A percentile compares a stretch with the other conserved stretches of the same genome.
These are phyloP conservation scores for Thielaviopsis euricoi DNA, from an alignment of 2,329 filamentous ascomycete species.

Conservation along the genomic window DNA sequence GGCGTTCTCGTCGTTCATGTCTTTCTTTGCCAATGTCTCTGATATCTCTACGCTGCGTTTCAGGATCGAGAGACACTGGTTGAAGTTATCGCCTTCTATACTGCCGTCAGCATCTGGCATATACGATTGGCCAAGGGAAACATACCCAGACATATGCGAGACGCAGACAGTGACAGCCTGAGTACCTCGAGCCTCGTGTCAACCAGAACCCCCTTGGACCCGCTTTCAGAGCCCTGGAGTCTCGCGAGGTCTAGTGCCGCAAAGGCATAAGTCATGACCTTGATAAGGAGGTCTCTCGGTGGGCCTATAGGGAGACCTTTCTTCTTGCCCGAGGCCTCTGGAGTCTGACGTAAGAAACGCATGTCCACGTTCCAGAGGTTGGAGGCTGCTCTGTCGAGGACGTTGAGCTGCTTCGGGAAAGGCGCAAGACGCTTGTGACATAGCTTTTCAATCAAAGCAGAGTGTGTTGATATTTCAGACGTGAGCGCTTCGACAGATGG, in stretches of 20 bases:
- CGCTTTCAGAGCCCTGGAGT: slow-evolving; percentile 14
- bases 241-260: slow-evolving; percentile 46
- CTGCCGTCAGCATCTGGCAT: not conserved
- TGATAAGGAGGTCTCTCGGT: slow-evolving; percentile 20
- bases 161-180: slow-evolving; percentile 50
- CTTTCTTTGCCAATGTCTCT: not conserved
- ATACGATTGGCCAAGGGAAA: slow-evolving; percentile 1
- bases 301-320: slow-evolving; percentile 13
- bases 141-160: slow-evolving; percentile 44
- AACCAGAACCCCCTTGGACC: slow-evolving; percentile 13
- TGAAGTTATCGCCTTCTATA: slow-evolving; percentile 35
- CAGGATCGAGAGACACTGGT: slow-evolving; percentile 43
- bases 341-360: slow-evolving; percentile 36
- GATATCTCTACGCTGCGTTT: slow-evolving; percentile 24
- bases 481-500: slow-evolving; percentile 16
- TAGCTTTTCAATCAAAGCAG: slow-evolving; percentile 14
- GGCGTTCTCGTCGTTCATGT: not conserved
- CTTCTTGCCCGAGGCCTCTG: slow-evolving; percentile 29
- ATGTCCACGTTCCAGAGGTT: slow-evolving; percentile 53
- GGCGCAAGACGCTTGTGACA: not conserved
- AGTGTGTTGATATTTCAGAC: slow-evolving; percentile 18
- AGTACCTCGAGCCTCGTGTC: slow-evolving; percentile 39
- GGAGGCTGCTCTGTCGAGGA: slow-evolving; percentile 40
- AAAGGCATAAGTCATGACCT: slow-evolving; percentile 42
- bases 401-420: slow-evolving; percentile 14